phyloP scores from a whole-genome alignment of 352 stramenopile genomes.

The Phytophthora palmivora region DNA sequence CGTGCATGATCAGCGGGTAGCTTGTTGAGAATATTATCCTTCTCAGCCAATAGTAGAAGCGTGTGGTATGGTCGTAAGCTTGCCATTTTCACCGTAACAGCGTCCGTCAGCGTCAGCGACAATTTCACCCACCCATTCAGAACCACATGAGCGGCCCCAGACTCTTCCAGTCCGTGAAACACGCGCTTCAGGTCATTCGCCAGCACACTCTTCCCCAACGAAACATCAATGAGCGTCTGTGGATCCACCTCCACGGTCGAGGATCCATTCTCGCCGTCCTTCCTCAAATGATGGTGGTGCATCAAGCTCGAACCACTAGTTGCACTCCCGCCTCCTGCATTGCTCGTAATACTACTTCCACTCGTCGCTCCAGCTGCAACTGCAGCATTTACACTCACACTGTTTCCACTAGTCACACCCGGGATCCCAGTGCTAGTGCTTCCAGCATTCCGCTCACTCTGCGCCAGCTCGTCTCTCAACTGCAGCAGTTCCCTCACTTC shows the following conservation, averaged over 20 bases:
- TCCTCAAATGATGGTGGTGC: conserved; percentile 40
- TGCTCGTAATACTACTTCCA: conserved; percentile 33
- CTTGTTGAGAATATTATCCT: conserved; percentile 66
- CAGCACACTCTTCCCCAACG: conserved; percentile 76
- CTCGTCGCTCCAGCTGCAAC: conserved; percentile 36
- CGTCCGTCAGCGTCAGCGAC: conserved; percentile 80
- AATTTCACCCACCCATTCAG: conserved; percentile 90
- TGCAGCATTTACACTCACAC: conserved; percentile 32
- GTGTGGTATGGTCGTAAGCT: conserved; percentile 87
- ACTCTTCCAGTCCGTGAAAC: conserved; percentile 83
- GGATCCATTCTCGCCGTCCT: conserved; percentile 42
- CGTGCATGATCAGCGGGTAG: conserved; percentile 84
- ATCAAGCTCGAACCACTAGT: conserved; percentile 34
- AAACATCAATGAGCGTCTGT: conserved; percentile 86
- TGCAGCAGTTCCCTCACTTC: conserved; percentile 83
- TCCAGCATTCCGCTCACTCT: conserved; percentile 60
- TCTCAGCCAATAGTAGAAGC: conserved; percentile 73
- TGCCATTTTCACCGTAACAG: conserved; percentile 61
- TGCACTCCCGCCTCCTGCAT: conserved; percentile 13
- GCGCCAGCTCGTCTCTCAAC: conserved; percentile 77
- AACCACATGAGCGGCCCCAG: conserved; percentile 77
- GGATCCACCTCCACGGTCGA: conserved; percentile 68
- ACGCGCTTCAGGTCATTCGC: conserved; percentile 89
- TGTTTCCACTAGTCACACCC: conserved; percentile 36
- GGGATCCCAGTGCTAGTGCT: conserved; percentile 21